Base-by-base conservation (phyloP, 129 eudicot genomes). In the Artemisia argyi region DNA sequence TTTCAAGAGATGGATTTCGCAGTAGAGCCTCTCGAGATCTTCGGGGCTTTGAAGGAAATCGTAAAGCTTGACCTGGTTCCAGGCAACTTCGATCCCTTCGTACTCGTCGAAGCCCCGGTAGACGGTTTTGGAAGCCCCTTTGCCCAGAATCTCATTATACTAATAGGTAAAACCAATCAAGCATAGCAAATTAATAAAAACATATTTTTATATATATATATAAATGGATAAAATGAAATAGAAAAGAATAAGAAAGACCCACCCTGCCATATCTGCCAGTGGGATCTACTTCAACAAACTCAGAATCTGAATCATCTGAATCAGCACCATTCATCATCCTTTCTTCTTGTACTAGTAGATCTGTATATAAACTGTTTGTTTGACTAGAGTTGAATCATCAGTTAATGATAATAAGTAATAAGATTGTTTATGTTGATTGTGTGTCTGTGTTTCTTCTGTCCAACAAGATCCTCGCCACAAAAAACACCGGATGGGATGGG, bases 251-350 rank as follows among this genome's bases (percentile, higher is more conserved):
- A 20, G 22, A 6, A 14, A 1, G 1, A 69, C 18, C 14, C 75
- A 92, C 98, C 91, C 98, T 85, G 71, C 95, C 98, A 77, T 92
- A 92, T 92, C 98, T 89, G 42, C 98, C 95, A 47, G 95, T 79
- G 17, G 98, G 98, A 89, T 92, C 98, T 61, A 92, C 83, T 82
- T 92, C 98, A 74, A 89, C 92, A 81, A 85, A 93, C 51, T 84
- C 95, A 15, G 90, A 68, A 77, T 87, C 92, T 62, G 88, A 73
- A 76, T 80, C 67, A 53, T 14, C 15, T 61, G 80, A 30, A 20
- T 65, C 83, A 61, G 19, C 35, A 18, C 54, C 77, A 83, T 17
- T 61, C 75, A n/a, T n/a, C n/a, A n/a, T n/a, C n/a, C n/a, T n/a
- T n/a, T n/a, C n/a, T n/a, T n/a, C n/a, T n/a, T n/a, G n/a, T n/a